phyloP scores from a whole-genome alignment of 208 protist genomes.

The Leishmania braziliensis region DNA sequence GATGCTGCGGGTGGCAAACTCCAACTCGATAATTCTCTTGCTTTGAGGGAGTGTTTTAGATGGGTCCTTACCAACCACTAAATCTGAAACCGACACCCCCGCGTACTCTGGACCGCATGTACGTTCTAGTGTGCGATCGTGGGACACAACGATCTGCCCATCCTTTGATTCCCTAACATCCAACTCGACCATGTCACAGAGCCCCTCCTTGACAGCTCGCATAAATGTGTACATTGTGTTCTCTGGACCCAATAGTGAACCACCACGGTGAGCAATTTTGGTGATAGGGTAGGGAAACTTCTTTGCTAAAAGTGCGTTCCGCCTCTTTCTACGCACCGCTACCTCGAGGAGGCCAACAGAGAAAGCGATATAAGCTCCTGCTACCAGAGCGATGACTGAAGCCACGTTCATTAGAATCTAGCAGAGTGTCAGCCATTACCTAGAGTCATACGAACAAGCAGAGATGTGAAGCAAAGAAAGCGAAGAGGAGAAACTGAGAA shows the following conservation, averaged over 20 bases:
- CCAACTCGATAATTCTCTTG: constrained; percentile 49
- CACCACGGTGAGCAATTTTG: constrained; percentile 76
- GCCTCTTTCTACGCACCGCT: constrained; percentile 20
- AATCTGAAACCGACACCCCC: constrained; percentile 34
- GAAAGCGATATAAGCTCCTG: constrained; percentile 26
- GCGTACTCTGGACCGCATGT: constrained; percentile 47
- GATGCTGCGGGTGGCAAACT: constrained; percentile 50
- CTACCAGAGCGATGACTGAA: not conserved
- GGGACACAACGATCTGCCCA: constrained; percentile 64
- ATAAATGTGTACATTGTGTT: constrained; percentile 84
- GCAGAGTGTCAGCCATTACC: not conserved
- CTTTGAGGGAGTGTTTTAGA: constrained; percentile 59
- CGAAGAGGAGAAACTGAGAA: not conserved
- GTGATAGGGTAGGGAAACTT: constrained; percentile 69
- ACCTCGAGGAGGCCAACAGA: constrained; percentile 25
- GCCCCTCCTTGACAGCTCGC: constrained; percentile 37
- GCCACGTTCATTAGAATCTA: not conserved
- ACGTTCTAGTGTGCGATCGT: constrained; percentile 52
- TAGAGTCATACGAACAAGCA: not conserved
- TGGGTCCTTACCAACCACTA: constrained; percentile 54
- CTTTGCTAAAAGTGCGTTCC: constrained; percentile 36
- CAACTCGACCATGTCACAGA: constrained; percentile 75
- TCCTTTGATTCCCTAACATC: constrained; percentile 78
- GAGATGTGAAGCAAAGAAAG: not conserved
- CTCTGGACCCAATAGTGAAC: constrained; percentile 70